Percentiles rank a stretch among this genome's conserved stretches.
These are phyloP conservation scores for Blastocystis sp. DNA, from an alignment of 352 stramenopile genomes.

Conservation along the genomic window DNA sequence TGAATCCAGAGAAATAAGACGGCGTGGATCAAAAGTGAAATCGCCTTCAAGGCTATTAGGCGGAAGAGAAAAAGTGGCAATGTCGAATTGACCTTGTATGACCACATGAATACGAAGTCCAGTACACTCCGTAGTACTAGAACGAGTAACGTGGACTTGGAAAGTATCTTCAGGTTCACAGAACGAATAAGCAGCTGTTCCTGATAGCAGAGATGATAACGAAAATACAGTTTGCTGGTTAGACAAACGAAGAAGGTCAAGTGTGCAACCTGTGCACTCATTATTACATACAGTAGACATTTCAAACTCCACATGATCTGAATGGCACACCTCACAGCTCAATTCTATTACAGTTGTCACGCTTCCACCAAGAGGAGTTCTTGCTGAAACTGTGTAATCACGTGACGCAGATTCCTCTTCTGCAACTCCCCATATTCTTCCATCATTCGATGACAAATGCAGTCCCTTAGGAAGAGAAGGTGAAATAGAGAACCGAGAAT, in stretches of 20 bases:
- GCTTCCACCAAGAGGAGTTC: not conserved
- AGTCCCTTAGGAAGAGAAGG: not conserved
- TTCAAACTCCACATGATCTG: not conserved
- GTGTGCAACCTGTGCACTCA: not conserved
- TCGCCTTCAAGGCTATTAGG: not conserved
- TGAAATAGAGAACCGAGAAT: not conserved
- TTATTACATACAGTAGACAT: not conserved
- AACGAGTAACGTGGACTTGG: not conserved
- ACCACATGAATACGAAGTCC: not conserved
- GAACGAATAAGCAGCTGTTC: not conserved
- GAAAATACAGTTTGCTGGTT: not conserved
- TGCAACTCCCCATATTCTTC: not conserved
- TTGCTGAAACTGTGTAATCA: not conserved
- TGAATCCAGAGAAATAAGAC: not conserved
- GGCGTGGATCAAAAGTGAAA: not conserved
- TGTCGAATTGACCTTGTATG: not conserved
- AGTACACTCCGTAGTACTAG: not conserved
- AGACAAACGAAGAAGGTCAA: not conserved
- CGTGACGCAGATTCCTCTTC: not conserved
- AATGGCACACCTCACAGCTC: not conserved
- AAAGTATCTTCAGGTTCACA: not conserved
- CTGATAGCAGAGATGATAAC: not conserved
- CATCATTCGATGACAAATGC: not conserved
- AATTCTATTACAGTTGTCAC: not conserved
- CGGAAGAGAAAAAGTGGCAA: not conserved